These are phyloP conservation scores for Incumbomyces delicatus DNA, from an alignment of 2,329 filamentous ascomycete genomes.

Conservation along the genomic window DNA sequence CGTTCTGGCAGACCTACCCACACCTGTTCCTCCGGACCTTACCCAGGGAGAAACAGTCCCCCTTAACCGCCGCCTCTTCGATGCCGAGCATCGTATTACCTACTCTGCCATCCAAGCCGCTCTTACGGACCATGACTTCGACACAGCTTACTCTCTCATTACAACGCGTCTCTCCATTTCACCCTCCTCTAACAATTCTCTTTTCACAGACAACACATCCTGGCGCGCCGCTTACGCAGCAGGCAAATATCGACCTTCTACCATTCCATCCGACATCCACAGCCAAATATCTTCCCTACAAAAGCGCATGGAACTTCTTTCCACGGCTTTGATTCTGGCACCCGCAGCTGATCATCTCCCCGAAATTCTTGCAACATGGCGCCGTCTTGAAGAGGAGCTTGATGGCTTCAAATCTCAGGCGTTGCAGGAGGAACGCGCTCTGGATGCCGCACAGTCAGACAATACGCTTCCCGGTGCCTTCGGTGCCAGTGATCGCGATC, in stretches of 20 bases:
- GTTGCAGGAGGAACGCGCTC: slow-evolving; percentile 46
- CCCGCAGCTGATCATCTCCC: slow-evolving; percentile 46
- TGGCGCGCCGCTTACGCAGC: slow-evolving; percentile 57
- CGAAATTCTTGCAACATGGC: slow-evolving; percentile 54
- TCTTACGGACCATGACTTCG: slow-evolving; percentile 37
- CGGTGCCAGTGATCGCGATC: slow-evolving; percentile 33
- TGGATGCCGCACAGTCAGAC: slow-evolving; percentile 46
- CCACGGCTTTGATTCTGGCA: slow-evolving; percentile 50
- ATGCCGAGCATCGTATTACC: slow-evolving; percentile 38
- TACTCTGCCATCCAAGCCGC: slow-evolving; percentile 37
- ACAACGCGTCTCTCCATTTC: slow-evolving; percentile 44
- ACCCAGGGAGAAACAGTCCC: slow-evolving; percentile 11
- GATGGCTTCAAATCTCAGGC: slow-evolving; percentile 45
- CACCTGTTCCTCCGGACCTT: slow-evolving; percentile 14
- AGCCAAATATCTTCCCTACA: slow-evolving; percentile 46
- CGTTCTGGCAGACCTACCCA: slow-evolving; percentile 37
- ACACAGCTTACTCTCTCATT: slow-evolving; percentile 58
- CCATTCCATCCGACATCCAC: slow-evolving; percentile 26
- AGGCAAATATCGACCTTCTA: slow-evolving; percentile 42
- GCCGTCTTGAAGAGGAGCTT: slow-evolving; percentile 53
- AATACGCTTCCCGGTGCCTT: slow-evolving; percentile 34
- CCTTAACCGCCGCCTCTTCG: slow-evolving; percentile 17
- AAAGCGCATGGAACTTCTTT: slow-evolving; percentile 56
- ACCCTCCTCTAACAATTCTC: slow-evolving; percentile 16
- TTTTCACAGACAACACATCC: slow-evolving; percentile 45